Percentiles rank a stretch among this genome's conserved stretches.
Conservation (phyloP, 441 rosid species). For the Pelargonium myrrhifolium region DNA sequence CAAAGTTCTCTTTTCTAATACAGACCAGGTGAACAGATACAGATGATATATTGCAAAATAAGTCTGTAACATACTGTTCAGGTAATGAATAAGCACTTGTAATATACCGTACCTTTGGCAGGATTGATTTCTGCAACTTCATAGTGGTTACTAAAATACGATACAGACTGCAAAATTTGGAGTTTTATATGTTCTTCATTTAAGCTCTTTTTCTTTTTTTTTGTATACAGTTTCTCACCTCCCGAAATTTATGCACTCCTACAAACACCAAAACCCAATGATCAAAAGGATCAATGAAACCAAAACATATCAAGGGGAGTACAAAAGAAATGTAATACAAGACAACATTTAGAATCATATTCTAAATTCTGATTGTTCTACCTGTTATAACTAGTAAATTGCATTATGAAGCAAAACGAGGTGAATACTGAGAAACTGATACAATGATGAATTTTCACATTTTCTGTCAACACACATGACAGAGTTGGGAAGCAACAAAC, state of each 20-base stretch:
- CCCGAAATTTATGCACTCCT: background rate
- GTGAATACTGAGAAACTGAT: no score
- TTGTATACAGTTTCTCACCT: background rate
- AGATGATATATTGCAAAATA: background rate
- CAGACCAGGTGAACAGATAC: background rate
- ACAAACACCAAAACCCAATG: background rate
- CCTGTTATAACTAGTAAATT: no score
- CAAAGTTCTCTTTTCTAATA: background rate
- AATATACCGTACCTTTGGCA: background rate
- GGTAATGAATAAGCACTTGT: background rate
- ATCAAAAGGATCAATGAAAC: background rate
- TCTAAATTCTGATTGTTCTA: no score
- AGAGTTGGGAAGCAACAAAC: no score
- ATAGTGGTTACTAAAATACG: background rate
- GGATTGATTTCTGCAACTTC: constrained; percentile 1
- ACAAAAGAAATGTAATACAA: no score
- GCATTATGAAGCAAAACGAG: no score
- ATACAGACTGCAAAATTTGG: background rate
- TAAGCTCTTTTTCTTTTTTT: background rate
- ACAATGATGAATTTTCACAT: no score
- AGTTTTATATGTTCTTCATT: background rate
- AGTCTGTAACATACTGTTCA: background rate
- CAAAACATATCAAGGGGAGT: no score
- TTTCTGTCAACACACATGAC: no score
- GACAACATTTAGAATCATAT: no score